Conservation (phyloP, 768 basidiomycete species). For the Phaffia tasmanica region DNA sequence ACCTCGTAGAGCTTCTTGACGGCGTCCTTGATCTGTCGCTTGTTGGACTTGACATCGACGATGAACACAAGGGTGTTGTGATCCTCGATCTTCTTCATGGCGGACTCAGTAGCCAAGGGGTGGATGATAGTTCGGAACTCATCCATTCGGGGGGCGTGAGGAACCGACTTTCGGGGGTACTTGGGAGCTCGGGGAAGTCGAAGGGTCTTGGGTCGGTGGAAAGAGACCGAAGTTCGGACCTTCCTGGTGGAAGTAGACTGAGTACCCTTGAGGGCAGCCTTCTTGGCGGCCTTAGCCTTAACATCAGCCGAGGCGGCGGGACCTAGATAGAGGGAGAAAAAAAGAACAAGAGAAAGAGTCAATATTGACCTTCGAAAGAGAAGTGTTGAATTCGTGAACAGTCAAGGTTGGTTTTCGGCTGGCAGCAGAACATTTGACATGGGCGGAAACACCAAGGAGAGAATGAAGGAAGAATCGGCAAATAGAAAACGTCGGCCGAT, state of each 20-base stretch:
- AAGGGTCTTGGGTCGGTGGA: conserved; percentile 94
- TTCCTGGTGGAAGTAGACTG: conserved; percentile 67
- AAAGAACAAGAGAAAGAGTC: background rate
- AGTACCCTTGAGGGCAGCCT: conserved; percentile 83
- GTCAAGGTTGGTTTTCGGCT: too few relatives aligned
- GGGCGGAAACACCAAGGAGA: too few relatives aligned
- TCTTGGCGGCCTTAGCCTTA: conserved; percentile 91
- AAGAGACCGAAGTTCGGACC: conserved; percentile 70
- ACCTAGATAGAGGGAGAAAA: conserved; percentile 16
- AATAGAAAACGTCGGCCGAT: too few relatives aligned
- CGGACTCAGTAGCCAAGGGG: conserved; percentile 36
- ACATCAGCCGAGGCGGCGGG: conserved; percentile 37
- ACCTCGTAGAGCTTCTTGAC: conserved; percentile 99
- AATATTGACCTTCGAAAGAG: too few relatives aligned
- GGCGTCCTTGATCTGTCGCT: conserved; percentile 98
- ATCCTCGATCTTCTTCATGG: conserved; percentile 80
- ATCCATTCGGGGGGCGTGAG: conserved; percentile 89
- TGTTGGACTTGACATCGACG: conserved; percentile 88
- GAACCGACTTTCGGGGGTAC: conserved; percentile 91
- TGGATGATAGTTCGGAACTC: conserved; percentile 85
- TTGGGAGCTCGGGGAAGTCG: conserved; percentile 68
- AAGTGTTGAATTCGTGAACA: too few relatives aligned
- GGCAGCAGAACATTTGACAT: too few relatives aligned
- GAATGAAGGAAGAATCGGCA: too few relatives aligned
- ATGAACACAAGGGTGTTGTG: conserved; percentile 99